These are phyloP conservation scores for Colletotrichum sp. DNA, from an alignment of 2,329 filamentous ascomycete species.

Conservation along the genomic window DNA sequence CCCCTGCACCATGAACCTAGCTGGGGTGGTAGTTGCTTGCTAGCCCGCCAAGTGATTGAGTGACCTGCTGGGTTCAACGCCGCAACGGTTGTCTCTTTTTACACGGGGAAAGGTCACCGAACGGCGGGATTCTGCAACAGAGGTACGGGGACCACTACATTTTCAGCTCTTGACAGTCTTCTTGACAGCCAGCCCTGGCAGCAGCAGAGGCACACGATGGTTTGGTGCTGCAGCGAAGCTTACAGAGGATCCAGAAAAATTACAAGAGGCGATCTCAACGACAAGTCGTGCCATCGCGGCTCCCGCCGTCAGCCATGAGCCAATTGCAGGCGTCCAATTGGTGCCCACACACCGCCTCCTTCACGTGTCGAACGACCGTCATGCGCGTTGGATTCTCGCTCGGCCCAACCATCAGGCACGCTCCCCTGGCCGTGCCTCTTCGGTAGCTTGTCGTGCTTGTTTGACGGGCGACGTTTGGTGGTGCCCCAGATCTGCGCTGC, in stretches of 20 bases:
- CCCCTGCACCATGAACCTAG: background rate
- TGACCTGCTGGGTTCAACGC: background rate
- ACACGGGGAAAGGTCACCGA: background rate
- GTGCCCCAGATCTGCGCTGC: background rate
- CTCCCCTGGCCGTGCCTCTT: background rate
- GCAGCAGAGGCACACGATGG: background rate
- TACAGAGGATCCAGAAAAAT: slow-evolving; percentile 7
- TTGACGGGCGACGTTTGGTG: background rate
- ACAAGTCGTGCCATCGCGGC: slow-evolving; percentile 19
- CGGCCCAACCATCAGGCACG: background rate
- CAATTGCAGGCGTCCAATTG: slow-evolving; percentile 4
- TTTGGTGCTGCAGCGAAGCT: background rate
- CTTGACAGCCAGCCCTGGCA: background rate
- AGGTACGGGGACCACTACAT: background rate
- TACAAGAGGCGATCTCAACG: slow-evolving; percentile 19
- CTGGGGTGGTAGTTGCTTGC: background rate
- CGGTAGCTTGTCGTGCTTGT: background rate
- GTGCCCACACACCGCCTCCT: slow-evolving; percentile 19
- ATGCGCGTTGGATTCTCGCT: slow-evolving; percentile 12
- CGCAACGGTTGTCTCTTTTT: background rate
- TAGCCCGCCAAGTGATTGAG: background rate
- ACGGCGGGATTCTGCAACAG: background rate
- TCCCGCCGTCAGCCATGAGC: slow-evolving; percentile 1
- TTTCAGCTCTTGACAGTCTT: background rate
- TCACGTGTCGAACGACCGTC: slow-evolving; percentile 21